These are phyloP conservation scores for Domatiomyces catenatus DNA, from an alignment of 2,329 filamentous ascomycete genomes.

Conservation along the genomic window DNA sequence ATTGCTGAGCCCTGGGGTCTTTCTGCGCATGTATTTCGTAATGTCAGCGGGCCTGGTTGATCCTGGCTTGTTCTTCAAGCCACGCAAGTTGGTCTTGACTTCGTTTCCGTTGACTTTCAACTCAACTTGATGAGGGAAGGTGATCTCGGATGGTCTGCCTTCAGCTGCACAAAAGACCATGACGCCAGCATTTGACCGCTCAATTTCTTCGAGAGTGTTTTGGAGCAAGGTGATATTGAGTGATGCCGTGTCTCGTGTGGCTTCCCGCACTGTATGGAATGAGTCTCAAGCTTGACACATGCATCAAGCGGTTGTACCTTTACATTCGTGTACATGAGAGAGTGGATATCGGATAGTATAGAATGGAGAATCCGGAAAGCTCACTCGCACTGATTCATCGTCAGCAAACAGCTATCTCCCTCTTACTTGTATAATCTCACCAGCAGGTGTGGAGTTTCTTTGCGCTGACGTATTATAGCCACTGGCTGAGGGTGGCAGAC, in stretches of 20 bases:
- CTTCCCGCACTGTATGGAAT: constrained; percentile 37
- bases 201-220: constrained; percentile 40
- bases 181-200: constrained; percentile 48
- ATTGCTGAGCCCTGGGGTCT: constrained; percentile 51
- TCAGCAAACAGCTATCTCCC: constrained; percentile 6
- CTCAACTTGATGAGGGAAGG: constrained; percentile 86
- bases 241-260: constrained; percentile 42
- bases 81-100: constrained; percentile 82
- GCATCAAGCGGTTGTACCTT: constrained; percentile 51
- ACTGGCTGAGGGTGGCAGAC: background rate
- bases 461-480: constrained; percentile 8
- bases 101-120: constrained; percentile 79
- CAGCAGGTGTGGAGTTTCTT: constrained; percentile 1
- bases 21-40: constrained; percentile 56
- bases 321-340: constrained; percentile 50
- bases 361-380: constrained; percentile 70
- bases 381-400: constrained; percentile 26
- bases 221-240: constrained; percentile 45
- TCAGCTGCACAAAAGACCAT: constrained; percentile 73
- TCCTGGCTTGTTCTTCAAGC: constrained; percentile 88
- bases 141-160: constrained; percentile 48
- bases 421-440: constrained; percentile 4
- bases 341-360: constrained; percentile 56
- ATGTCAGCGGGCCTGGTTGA: constrained; percentile 90
- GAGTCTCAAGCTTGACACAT: constrained; percentile 11